Evolutionary conservation across 768 basidiomycete genomes (phyloP), one percentile per base, ranked within the genome.

Genomic region (Trametopsis cervina): DNA sequence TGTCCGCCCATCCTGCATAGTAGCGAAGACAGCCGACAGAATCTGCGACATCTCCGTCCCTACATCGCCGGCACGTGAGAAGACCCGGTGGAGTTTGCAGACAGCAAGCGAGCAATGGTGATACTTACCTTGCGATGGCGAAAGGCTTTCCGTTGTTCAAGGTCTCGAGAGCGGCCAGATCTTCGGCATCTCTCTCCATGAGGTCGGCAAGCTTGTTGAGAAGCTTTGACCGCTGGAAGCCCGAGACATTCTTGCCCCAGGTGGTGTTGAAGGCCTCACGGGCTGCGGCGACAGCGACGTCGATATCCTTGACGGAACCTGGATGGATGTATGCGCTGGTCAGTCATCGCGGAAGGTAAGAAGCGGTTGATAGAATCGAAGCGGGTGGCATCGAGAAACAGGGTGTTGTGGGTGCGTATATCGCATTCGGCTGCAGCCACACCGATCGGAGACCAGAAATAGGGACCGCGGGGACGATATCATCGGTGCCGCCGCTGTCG

Each of bases 1-100:
- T 98, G 70, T 97, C 94, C 7, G 90, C 89, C 87, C 88, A 94
- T 20, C 94, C 94, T 33, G 91, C 94, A 61, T 93, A 96, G 68
- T 97, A 96, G 42, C 89, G 76, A 44, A 91, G 66, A 60, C 87
- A 89, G 55, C 80, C 80, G 17, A 90, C 68, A 51, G 71, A 83
- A 60, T 91, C 89, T 35, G 78, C 81, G 35, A 92, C 85, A 62
- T 92, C 89, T 52, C 78, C 82, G 61, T 89, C 87, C 62, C 88
- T 89, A 54, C 21, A 23, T 33, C 42, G 1, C 4, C n/a, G 18
- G 18, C 35, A 20, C 17, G 20, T n/a, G n/a, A n/a, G n/a, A n/a
- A n/a, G n/a, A n/a, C n/a, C n/a, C n/a, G n/a, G n/a, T n/a, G n/a
- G n/a, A 21, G 20, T n/a, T 39, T 22, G 42, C 15, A 20, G 4